Percentiles rank a stretch among this genome's conserved stretches.
These are phyloP conservation scores for Botrytis fragariae DNA, from an alignment of 2,329 filamentous ascomycete genomes.

Conservation along the genomic window DNA sequence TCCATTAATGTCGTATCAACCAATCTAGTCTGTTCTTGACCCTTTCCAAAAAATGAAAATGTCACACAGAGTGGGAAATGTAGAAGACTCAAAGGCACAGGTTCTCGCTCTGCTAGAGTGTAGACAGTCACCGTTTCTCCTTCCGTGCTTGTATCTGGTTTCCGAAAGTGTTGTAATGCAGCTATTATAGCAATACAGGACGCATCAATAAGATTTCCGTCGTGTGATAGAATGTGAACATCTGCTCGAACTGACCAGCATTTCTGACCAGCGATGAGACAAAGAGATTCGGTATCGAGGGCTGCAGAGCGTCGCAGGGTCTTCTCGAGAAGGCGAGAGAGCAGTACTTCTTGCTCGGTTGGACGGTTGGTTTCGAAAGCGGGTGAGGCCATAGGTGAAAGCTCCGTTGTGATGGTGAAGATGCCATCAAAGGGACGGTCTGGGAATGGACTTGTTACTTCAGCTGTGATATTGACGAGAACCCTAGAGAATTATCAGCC, in stretches of 20 bases:
- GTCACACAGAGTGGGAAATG: constrained; percentile 91
- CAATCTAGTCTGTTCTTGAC: constrained; percentile 66
- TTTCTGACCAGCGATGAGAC: constrained; percentile 84
- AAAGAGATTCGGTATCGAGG: constrained; percentile 92
- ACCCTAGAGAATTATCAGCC: constrained; percentile 53
- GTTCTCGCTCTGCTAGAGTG: constrained; percentile 79
- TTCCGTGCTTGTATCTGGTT: constrained; percentile 84
- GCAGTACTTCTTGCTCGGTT: constrained; percentile 78
- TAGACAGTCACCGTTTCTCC: constrained; percentile 84
- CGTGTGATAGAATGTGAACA: constrained; percentile 85
- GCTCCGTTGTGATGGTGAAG: constrained; percentile 87
- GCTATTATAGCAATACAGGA: constrained; percentile 85
- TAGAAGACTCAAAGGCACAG: constrained; percentile 84
- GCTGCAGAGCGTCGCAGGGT: constrained; percentile 88
- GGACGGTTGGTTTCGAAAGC: constrained; percentile 83
- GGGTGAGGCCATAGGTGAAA: constrained; percentile 88
- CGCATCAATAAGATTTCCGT: constrained; percentile 85
- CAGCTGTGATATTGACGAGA: constrained; percentile 79
- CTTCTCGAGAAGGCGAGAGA: constrained; percentile 89
- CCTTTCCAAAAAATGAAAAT: constrained; percentile 71
- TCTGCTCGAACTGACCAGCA: constrained; percentile 91
- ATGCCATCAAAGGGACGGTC: constrained; percentile 94
- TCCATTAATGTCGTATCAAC: constrained; percentile 72
- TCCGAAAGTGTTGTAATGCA: constrained; percentile 84
- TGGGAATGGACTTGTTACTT: constrained; percentile 79